These are phyloP conservation scores for Penicillium sp. DNA, from an alignment of 2,329 filamentous ascomycete genomes.

Conservation along the genomic window DNA sequence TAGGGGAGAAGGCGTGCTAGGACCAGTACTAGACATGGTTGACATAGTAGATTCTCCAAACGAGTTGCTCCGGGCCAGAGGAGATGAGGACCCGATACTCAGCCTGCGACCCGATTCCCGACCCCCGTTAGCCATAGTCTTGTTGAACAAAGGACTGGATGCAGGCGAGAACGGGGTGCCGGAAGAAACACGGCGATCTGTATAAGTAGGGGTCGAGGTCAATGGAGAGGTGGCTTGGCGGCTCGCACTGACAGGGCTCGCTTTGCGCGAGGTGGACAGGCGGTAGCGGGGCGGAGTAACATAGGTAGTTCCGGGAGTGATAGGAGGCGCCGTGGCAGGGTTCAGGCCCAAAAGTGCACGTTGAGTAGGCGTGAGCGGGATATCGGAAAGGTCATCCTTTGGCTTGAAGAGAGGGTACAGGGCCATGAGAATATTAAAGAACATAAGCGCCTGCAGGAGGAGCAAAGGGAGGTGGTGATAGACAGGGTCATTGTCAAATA, in stretches of 20 bases:
- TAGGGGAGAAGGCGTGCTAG: constrained; percentile 69
- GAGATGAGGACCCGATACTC: constrained; percentile 53
- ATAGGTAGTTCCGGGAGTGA: constrained; percentile 70
- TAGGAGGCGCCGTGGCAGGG: constrained; percentile 63
- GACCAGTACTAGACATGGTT: constrained; percentile 50
- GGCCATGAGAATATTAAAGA: constrained; percentile 71
- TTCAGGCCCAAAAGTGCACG: constrained; percentile 80
- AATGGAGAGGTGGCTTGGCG: constrained; percentile 39
- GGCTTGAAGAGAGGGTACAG: constrained; percentile 71
- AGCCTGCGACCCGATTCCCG: constrained; percentile 51
- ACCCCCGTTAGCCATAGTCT: constrained; percentile 56
- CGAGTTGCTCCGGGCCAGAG: constrained; percentile 38
- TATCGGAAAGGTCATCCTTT: constrained; percentile 79
- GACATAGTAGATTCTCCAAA: constrained; percentile 48
- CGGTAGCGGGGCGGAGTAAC: constrained; percentile 86
- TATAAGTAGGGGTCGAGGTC: constrained; percentile 38
- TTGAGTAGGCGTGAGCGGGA: constrained; percentile 87
- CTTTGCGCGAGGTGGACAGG: constrained; percentile 62
- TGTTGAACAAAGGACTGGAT: constrained; percentile 66
- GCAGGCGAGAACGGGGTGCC: constrained; percentile 58
- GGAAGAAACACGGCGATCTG: constrained; percentile 35
- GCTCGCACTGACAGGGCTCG: constrained; percentile 38
- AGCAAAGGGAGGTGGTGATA: constrained; percentile 54
- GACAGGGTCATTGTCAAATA: constrained; percentile 36
- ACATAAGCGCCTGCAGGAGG: constrained; percentile 61